Evolutionary conservation across 2,329 filamentous ascomycete genomes (phyloP).

Genomic region (Fusarium sublunatum): DNA sequence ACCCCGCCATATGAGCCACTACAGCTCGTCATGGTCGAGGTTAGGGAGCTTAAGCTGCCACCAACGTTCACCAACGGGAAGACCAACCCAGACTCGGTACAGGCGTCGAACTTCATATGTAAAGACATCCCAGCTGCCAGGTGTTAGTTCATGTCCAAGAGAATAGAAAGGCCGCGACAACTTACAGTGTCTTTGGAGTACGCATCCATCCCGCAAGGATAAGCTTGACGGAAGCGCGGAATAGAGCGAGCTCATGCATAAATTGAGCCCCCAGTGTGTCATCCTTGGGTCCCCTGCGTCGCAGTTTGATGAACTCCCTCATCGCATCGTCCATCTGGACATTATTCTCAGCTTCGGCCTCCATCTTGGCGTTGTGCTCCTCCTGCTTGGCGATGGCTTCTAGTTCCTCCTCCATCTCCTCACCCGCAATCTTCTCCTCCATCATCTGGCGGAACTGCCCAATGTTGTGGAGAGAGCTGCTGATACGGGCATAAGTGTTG

Average conservation of each 20-base stretch:
- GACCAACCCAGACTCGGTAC: constrained; percentile 64
- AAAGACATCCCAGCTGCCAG: constrained; percentile 56
- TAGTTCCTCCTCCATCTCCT: constrained; percentile 46
- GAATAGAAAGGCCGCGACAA: constrained; percentile 39
- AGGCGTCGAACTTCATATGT: constrained; percentile 58
- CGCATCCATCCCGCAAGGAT: constrained; percentile 77
- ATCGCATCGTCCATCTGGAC: constrained; percentile 55
- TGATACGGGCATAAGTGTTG: constrained; percentile 91
- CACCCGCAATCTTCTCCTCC: constrained; percentile 49
- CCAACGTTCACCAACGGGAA: constrained; percentile 61
- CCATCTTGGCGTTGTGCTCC: constrained; percentile 40
- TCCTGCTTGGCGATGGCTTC: constrained; percentile 48
- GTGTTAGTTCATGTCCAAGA: constrained; percentile 7
- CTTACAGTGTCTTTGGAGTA: constrained; percentile 77
- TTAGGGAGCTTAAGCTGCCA: constrained; percentile 61
- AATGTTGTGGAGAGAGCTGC: constrained; percentile 80
- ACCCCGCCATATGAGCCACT: constrained; percentile 5
- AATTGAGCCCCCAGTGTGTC: constrained; percentile 66
- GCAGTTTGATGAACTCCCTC: constrained; percentile 47
- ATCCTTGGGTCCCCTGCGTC: constrained; percentile 49
- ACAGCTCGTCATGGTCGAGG: constrained; percentile 62
- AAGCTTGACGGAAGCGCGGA: constrained; percentile 72
- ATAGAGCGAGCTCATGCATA: constrained; percentile 69
- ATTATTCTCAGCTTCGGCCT: constrained; percentile 48
- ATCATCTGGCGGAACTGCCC: constrained; percentile 74